A percentile compares a stretch with the other conserved stretches of the same genome.
phyloP scores from a whole-genome alignment of 148 eudicot species.

The Polygonum maritimum region DNA sequence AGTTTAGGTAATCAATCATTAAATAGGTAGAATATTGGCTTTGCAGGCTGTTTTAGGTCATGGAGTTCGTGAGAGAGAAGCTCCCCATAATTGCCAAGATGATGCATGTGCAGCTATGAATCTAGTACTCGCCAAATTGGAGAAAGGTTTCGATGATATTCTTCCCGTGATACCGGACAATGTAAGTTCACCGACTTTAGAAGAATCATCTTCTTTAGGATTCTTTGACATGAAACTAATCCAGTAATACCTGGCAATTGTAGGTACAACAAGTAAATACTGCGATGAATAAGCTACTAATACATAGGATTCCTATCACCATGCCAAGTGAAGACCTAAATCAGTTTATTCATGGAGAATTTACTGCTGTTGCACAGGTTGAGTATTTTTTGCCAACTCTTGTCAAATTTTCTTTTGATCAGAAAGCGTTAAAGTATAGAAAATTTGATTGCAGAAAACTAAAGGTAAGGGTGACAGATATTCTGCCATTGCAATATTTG shows the following conservation, averaged over 20 bases:
- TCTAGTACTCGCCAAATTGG: constrained; percentile 72
- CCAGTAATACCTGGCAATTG: neutral
- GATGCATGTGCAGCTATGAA: constrained; percentile 98
- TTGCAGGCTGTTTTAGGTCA: constrained; percentile 69
- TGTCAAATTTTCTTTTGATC: neutral
- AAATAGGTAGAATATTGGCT: neutral
- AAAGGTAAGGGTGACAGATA: constrained; percentile 41
- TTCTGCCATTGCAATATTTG: constrained; percentile 44
- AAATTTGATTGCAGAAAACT: constrained; percentile 28
- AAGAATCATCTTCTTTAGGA: neutral
- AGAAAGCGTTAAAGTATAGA: neutral
- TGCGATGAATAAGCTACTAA: constrained; percentile 42
- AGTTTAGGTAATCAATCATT: neutral
- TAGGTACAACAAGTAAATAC: constrained; percentile 50
- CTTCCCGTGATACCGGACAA: constrained; percentile 23
- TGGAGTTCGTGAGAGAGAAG: constrained; percentile 68
- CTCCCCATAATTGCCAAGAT: constrained; percentile 77
- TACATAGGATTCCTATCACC: constrained; percentile 64
- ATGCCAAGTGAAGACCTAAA: constrained; percentile 47
- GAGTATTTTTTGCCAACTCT: neutral
- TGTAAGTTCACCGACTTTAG: neutral
- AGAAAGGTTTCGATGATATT: constrained; percentile 37
- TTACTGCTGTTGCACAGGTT: constrained; percentile 62
- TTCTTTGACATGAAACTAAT: neutral
- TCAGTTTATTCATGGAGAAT: constrained; percentile 57